Evolutionary conservation across 2,329 filamentous ascomycete species (phyloP), one percentile per base, ranked within the genome.

Genomic region (Exserohilum rostratum): DNA sequence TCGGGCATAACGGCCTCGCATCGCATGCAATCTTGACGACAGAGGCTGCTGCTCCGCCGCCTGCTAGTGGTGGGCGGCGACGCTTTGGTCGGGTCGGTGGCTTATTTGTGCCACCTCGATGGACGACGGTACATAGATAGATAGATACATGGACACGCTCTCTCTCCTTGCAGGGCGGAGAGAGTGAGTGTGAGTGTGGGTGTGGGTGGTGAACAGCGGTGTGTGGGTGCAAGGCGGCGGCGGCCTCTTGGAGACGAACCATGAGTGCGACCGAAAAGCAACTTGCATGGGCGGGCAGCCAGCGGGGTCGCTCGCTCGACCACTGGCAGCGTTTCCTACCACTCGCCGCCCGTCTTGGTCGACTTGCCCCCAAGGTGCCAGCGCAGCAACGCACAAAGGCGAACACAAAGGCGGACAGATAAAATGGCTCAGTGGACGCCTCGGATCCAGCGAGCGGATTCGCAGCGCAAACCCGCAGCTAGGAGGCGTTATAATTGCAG

Each of bases 381-480:
- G 59, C 63, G 60, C 61, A 70, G 62, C 65, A 69, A 7, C 22
- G 7, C 22, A 25, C 58, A 25, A 55, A 27, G 48, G 53, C 53
- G 22, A 3, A 25, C 62, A 68, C 53, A 39, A 49, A 35, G 53
- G 55, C 51, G 61, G 55, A 60, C 52, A 66, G 43, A 38, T 6
- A 57, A 27, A 29, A 37, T 35, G 31, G 25, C 46, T 46, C 44
- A 47, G 37, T 58, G 55, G 56, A 55, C 48, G 53, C 57, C 46
- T 60, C 50, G 50, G 50, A 57, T 52, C 49, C 50, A 48, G 44
- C 48, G 50, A 45, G 55, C 61, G 60, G 62, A 53, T 53, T 58
- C 43, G 55, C 58, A 54, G 53, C 50, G 55, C 56, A 57, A 52
- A 42, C 48, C 47, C 57, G 54, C 53, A 52, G 50, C 46, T 42